phyloP scores from a whole-genome alignment of 768 basidiomycete genomes.

The Suillus subalutaceus region DNA sequence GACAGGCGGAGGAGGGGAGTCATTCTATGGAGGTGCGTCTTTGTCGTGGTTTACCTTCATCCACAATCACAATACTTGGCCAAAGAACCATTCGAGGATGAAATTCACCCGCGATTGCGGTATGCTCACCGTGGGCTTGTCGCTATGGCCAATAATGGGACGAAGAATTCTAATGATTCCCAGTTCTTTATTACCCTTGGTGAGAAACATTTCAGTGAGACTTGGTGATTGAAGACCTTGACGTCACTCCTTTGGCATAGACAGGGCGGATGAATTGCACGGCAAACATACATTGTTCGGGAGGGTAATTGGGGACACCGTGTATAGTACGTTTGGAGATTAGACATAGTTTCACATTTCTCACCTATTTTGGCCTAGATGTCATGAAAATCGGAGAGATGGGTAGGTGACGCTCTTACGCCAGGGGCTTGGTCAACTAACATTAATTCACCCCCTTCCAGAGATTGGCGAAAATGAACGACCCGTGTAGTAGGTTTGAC shows the following conservation, averaged over 20 bases:
- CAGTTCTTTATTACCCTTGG: constrained; percentile 96
- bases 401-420: constrained; percentile 49
- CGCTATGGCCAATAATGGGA: constrained; percentile 91
- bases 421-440: background rate
- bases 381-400: constrained; percentile 90
- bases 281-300: constrained; percentile 96
- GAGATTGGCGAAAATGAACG: constrained; percentile 75
- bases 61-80: background rate
- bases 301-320: constrained; percentile 82
- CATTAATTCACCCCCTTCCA: constrained; percentile 27
- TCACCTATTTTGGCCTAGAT: constrained; percentile 47
- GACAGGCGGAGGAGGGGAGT: constrained; percentile 91
- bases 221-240: constrained; percentile 7
- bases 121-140: constrained; percentile 90
- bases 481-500: constrained; percentile 72
- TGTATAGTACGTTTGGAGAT: constrained; percentile 68
- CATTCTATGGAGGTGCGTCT: constrained; percentile 82
- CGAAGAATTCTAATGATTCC: constrained; percentile 87
- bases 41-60: background rate
- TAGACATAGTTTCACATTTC: background rate
- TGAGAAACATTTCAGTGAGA: constrained; percentile 30
- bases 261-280: constrained; percentile 89
- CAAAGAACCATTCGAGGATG: constrained; percentile 90
- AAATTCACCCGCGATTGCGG: constrained; percentile 89
- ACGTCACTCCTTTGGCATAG: constrained; percentile 38